phyloP scores from a whole-genome alignment of 371 early-diverging fungal species.

The Lichtheimia corymbifera region DNA sequence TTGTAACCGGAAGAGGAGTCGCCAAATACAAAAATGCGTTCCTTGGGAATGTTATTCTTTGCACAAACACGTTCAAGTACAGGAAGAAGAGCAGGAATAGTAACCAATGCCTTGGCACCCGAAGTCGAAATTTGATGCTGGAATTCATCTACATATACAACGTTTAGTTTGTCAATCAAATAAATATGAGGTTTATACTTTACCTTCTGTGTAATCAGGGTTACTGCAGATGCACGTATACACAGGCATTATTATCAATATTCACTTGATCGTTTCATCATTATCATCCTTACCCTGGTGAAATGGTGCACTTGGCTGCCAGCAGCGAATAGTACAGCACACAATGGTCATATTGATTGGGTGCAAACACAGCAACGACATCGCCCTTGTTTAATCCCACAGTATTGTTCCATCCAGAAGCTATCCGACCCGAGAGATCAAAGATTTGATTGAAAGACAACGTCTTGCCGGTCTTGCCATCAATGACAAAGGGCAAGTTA shows the following conservation, averaged over 20 bases:
- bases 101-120: conserved; percentile 58
- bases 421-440: conserved; percentile 52
- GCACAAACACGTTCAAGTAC: conserved; percentile 48
- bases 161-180: not conserved
- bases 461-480: conserved; percentile 53
- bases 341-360: conserved; percentile 58
- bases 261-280: no score
- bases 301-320: conserved; percentile 38
- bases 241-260: no score
- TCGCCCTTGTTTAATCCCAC: conserved; percentile 67
- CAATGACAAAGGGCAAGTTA: conserved; percentile 51
- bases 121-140: conserved; percentile 71
- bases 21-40: conserved; percentile 57
- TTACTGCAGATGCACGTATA: conserved; percentile 20
- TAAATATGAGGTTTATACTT: not conserved
- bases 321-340: conserved; percentile 41
- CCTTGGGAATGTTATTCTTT: conserved; percentile 45
- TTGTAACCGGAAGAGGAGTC: conserved; percentile 24
- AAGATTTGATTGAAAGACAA: conserved; percentile 67
- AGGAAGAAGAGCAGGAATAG: conserved; percentile 43
- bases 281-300: conserved; percentile 31
- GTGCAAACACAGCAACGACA: conserved; percentile 73
- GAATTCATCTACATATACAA: conserved; percentile 53
- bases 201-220: conserved; percentile 47
- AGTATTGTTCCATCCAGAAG: conserved; percentile 60